These are phyloP conservation scores for Yamadazyma atlantica DNA, from an alignment of 1,139 yeast genomes.

Conservation along the genomic window DNA sequence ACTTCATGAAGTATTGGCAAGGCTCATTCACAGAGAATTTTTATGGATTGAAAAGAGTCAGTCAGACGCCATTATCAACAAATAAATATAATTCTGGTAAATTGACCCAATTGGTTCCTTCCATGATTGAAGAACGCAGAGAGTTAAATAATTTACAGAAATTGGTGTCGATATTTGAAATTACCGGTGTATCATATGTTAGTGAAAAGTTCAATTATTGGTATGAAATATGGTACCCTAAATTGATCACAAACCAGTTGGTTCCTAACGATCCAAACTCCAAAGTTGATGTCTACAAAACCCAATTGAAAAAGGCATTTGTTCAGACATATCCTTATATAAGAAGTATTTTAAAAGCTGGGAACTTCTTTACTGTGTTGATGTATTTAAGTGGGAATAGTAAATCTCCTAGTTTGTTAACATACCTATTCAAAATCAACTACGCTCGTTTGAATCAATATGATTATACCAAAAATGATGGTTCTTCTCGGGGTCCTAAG, in stretches of 20 bases:
- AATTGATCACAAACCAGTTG: conserved; percentile 50
- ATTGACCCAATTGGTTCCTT: conserved; percentile 45
- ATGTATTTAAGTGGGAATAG: conserved; percentile 67
- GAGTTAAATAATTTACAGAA: conserved; percentile 56
- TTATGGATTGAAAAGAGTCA: conserved; percentile 78
- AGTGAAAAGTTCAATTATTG: conserved; percentile 65
- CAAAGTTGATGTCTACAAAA: conserved; percentile 26
- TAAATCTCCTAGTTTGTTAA: conserved; percentile 64
- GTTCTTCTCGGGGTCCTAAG: conserved; percentile 13
- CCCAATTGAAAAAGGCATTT: conserved; percentile 44
- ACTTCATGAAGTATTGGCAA: conserved; percentile 72
- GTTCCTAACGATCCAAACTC: conserved; percentile 30
- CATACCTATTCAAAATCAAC: conserved; percentile 61
- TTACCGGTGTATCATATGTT: conserved; percentile 69
- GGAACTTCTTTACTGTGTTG: conserved; percentile 61
- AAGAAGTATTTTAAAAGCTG: conserved; percentile 46
- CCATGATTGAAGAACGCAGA: conserved; percentile 54
- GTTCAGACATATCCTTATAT: conserved; percentile 62
- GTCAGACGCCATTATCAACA: conserved; percentile 38
- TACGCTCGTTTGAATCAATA: conserved; percentile 66
- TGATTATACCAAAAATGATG: conserved; percentile 58
- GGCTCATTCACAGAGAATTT: conserved; percentile 90
- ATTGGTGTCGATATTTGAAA: conserved; percentile 56
- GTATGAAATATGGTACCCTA: conserved; percentile 65
- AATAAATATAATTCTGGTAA: conserved; percentile 30